Percentiles rank a stretch among this genome's conserved stretches.
Evolutionary conservation across 2,329 filamentous ascomycete genomes (phyloP).

Genomic region (Fusarium verticillioides): DNA sequence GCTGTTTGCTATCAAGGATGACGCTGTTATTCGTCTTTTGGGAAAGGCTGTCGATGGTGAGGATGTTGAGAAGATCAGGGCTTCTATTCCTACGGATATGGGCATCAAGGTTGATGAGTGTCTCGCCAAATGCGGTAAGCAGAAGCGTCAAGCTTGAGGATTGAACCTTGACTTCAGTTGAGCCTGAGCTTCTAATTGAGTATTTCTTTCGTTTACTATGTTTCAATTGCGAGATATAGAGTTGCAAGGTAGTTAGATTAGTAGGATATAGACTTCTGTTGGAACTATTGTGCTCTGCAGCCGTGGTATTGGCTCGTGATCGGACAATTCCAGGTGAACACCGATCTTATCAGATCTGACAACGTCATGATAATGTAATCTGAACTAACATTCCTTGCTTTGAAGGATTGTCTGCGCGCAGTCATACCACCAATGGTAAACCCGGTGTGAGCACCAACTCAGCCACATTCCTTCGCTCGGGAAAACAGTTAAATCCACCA

Average conservation of each 20-base stretch:
- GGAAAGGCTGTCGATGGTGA: constrained; percentile 58
- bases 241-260: neutral
- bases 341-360: neutral
- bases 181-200: neutral
- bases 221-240: neutral
- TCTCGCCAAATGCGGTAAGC: constrained; percentile 48
- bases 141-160: constrained; percentile 52
- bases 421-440: neutral
- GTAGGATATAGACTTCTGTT: neutral
- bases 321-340: neutral
- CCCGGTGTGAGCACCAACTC: neutral
- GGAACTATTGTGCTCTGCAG: neutral
- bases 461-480: neutral
- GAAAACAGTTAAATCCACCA: neutral
- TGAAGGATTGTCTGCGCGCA: neutral
- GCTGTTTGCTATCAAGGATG: constrained; percentile 57
- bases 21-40: constrained; percentile 58
- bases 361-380: neutral
- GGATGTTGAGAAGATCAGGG: constrained; percentile 57
- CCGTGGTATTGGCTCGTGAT: neutral
- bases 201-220: neutral
- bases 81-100: constrained; percentile 55
- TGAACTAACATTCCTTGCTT: neutral
- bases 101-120: constrained; percentile 64
- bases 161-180: neutral